A percentile compares a stretch with the other conserved stretches of the same genome.
These are phyloP conservation scores for Solanum acaule DNA, from an alignment of 257 asterid species.

Conservation along the genomic window DNA sequence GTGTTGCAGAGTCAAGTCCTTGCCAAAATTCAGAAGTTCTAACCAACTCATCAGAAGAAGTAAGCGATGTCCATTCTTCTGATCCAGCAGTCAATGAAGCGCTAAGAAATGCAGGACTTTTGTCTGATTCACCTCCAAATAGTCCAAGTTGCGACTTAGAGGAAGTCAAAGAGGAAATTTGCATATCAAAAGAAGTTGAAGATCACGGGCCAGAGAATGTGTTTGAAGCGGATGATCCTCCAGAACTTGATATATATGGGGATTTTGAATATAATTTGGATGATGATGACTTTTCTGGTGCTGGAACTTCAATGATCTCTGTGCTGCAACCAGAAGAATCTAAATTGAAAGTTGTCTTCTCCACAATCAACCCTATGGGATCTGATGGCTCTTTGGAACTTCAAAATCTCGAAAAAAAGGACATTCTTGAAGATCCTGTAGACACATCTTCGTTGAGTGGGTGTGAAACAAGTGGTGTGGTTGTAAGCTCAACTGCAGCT, in stretches of 20 bases:
- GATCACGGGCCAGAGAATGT: conserved; percentile 65
- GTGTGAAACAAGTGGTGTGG: conserved; percentile 14
- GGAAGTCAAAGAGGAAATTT: conserved; percentile 20
- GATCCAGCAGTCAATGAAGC: conserved; percentile 66
- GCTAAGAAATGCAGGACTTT: conserved; percentile 70
- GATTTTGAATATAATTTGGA: conserved; percentile 93
- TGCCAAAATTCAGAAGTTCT: conserved; percentile 28
- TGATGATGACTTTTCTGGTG: conserved; percentile 76
- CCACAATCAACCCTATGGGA: conserved; percentile 39
- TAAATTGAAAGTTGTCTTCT: conserved; percentile 60
- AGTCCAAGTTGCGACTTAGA: conserved; percentile 49
- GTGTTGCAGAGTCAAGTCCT: conserved; percentile 28
- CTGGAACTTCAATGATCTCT: conserved; percentile 37
- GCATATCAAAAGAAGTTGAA: conserved; percentile 24
- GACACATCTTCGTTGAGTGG: conserved; percentile 16
- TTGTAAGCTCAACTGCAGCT: conserved; percentile 19
- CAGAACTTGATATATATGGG: conserved; percentile 88
- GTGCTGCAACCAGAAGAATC: conserved; percentile 43
- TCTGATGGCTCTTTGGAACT: conserved; percentile 23
- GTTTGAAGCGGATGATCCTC: conserved; percentile 54
- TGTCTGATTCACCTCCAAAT: conserved; percentile 87
- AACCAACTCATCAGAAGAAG: conserved; percentile 25
- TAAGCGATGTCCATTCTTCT: conserved; percentile 17
- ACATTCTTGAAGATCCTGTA: conserved; percentile 17
- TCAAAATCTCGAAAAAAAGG: conserved; percentile 11